phyloP scores from a whole-genome alignment of 208 protist genomes.

The Leishmania gerbilli region DNA sequence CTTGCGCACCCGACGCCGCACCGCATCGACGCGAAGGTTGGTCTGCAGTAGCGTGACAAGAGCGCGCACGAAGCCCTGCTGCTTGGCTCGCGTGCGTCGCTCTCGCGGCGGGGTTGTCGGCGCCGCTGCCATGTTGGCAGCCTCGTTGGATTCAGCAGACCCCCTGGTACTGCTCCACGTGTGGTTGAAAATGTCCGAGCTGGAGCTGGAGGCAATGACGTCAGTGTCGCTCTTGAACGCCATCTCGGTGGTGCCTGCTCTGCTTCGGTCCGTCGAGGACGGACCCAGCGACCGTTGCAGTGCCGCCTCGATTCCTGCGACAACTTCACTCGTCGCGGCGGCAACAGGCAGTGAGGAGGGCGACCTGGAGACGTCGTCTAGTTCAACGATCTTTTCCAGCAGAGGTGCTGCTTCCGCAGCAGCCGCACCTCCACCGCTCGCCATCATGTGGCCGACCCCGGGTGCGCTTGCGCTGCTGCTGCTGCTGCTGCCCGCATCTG shows the following conservation, averaged over 20 bases:
- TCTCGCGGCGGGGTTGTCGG: background rate
- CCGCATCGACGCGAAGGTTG: conserved; percentile 14
- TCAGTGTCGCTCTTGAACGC: background rate
- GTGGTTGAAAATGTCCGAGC: conserved; percentile 11
- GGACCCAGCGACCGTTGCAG: background rate
- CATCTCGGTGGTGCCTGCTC: background rate
- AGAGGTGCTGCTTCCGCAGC: background rate
- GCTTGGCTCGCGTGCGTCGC: conserved; percentile 6
- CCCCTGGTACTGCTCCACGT: conserved; percentile 24
- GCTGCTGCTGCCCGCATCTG: background rate
- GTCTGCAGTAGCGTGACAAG: conserved; percentile 24
- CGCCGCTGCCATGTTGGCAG: background rate
- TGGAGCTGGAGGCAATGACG: background rate
- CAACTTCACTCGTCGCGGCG: background rate
- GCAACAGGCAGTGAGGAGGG: background rate
- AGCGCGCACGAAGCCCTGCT: conserved; percentile 20
- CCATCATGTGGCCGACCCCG: background rate
- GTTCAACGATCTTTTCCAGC: background rate
- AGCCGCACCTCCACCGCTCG: background rate
- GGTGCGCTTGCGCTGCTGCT: conserved; percentile 14
- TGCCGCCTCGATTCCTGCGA: background rate
- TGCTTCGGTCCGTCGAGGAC: background rate
- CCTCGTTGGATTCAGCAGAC: background rate
- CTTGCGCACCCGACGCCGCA: conserved; percentile 18
- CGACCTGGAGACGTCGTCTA: background rate